Evolutionary conservation across 805 yeast species (phyloP).

Genomic region (Starmerella etchellsii): DNA sequence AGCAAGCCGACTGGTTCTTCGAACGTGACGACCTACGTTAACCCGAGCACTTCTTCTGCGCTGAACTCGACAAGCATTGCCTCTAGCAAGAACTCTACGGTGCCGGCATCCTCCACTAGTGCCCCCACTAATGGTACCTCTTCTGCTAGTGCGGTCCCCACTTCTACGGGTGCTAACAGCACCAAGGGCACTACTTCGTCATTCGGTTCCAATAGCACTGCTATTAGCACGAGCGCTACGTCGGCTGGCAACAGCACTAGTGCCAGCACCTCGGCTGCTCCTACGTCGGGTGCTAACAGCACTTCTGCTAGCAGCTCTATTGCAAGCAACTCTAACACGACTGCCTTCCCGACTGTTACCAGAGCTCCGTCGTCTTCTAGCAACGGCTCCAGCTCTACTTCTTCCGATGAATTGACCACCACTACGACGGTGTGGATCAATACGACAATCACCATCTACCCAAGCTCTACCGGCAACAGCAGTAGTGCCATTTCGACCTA

Average conservation of each 20-base stretch:
- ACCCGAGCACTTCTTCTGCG: not conserved
- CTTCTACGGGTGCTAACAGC: too few species aligned
- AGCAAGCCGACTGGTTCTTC: not conserved
- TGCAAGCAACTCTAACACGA: too few species aligned
- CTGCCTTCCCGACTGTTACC: constrained; percentile 4
- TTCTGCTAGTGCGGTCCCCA: too few species aligned
- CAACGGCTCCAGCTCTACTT: not conserved
- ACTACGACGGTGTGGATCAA: constrained; percentile 15
- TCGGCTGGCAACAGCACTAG: not conserved
- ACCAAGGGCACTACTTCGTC: too few species aligned
- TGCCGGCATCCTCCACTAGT: not conserved
- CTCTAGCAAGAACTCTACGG: too few species aligned
- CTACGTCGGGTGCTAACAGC: too few species aligned
- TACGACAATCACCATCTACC: constrained; percentile 15
- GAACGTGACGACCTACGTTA: not conserved
- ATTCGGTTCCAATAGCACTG: constrained; percentile 3
- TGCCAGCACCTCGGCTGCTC: too few species aligned
- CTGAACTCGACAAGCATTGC: too few species aligned
- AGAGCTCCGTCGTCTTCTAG: constrained; percentile 1
- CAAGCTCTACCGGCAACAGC: constrained; percentile 3
- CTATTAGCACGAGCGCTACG: not conserved
- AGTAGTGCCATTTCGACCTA: constrained; percentile 4
- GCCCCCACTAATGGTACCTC: not conserved
- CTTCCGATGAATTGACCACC: constrained; percentile 12
- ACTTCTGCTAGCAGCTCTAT: too few species aligned